A percentile compares a stretch with the other conserved stretches of the same genome.
phyloP scores from a whole-genome alignment of 139 green algal genomes.

The Chlamydomonas urium region DNA sequence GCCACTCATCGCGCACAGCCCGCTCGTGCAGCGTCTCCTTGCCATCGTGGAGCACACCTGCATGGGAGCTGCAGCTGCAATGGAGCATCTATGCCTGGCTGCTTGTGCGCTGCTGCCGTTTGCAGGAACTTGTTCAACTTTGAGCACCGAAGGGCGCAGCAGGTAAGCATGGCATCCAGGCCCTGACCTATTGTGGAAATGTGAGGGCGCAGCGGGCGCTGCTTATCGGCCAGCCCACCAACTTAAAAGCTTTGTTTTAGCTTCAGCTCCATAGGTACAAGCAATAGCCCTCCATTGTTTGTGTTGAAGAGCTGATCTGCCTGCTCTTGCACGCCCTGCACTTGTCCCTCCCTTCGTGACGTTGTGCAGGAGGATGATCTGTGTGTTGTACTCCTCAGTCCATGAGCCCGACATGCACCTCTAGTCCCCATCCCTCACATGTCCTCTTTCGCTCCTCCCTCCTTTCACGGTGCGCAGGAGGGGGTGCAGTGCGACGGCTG shows the following conservation, averaged over 20 bases:
- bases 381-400: too few relatives aligned
- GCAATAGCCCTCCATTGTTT: not conserved
- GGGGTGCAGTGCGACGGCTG: constrained; percentile 72
- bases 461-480: constrained; percentile 14
- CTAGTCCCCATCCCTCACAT: not conserved
- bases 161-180: too few relatives aligned
- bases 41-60: not conserved
- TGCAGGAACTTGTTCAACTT: constrained; percentile 72
- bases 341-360: not conserved
- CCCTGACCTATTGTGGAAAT: too few relatives aligned
- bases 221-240: not conserved
- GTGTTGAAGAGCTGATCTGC: not conserved
- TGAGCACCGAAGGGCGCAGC: constrained; percentile 74
- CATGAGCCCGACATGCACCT: too few relatives aligned
- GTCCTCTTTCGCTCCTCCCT: not conserved
- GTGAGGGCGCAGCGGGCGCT: not conserved
- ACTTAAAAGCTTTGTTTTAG: not conserved
- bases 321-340: too few relatives aligned
- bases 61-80: too few relatives aligned
- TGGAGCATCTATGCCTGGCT: too few relatives aligned
- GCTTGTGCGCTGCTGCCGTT: constrained; percentile 51
- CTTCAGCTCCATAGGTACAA: not conserved
- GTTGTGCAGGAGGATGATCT: too few relatives aligned
- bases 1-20: too few relatives aligned
- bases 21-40: too few relatives aligned